Conservation (phyloP, 371 early-diverging fungal species). For the Choanephora cucurbitarum region DNA sequence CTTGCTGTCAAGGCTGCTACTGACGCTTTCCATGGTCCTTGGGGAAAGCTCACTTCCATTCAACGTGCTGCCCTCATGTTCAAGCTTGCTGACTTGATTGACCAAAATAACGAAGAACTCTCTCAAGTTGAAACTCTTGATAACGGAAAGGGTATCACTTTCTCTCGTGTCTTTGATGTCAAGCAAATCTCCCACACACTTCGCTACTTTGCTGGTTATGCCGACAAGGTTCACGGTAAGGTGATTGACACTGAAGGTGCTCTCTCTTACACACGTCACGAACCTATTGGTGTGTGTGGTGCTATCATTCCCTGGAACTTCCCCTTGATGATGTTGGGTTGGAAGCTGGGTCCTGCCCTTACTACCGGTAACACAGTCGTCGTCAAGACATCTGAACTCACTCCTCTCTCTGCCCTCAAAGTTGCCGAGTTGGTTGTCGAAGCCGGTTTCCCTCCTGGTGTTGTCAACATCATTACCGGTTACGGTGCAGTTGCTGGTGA, state of each 20-base stretch:
- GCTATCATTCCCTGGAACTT: constrained; percentile 87
- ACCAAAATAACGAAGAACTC: constrained; percentile 42
- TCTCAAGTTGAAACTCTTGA: constrained; percentile 50
- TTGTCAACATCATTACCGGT: constrained; percentile 71
- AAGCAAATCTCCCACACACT: constrained; percentile 53
- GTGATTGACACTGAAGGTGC: constrained; percentile 47
- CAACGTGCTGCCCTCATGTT: constrained; percentile 46
- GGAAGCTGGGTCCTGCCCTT: constrained; percentile 90
- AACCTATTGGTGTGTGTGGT: constrained; percentile 82
- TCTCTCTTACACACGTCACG: constrained; percentile 69
- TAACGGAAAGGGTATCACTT: constrained; percentile 52
- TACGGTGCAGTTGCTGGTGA: constrained; percentile 47
- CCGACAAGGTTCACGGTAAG: constrained; percentile 75
- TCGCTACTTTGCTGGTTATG: constrained; percentile 82
- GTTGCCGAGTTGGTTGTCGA: constrained; percentile 51
- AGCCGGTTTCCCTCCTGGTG: constrained; percentile 64
- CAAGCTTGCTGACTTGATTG: constrained; percentile 52
- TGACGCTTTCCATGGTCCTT: constrained; percentile 47
- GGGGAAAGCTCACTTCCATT: constrained; percentile 33
- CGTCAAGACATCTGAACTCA: constrained; percentile 87
- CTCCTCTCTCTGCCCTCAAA: constrained; percentile 53
- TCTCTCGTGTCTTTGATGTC: constrained; percentile 57
- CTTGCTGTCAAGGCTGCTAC: constrained; percentile 52
- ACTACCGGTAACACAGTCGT: constrained; percentile 84
- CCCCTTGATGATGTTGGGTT: constrained; percentile 74